Evolutionary conservation across 106 monocot species (phyloP), one percentile per base, ranked within the genome.

Genomic region (Dendrobium officinale): DNA sequence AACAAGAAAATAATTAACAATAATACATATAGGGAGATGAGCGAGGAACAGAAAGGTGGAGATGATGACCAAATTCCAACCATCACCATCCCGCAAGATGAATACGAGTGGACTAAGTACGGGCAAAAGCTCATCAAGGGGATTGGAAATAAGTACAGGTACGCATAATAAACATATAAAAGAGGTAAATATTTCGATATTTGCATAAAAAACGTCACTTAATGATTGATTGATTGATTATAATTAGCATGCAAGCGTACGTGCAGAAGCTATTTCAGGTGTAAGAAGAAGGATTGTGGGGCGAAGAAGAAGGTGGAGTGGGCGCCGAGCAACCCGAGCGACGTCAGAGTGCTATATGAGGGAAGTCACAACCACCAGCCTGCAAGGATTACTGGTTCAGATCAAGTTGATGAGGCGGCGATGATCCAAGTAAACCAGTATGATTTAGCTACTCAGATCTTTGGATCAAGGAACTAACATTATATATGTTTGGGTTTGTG

Each of bases 221-320:
- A 24, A 18, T 51, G 73, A 73, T 49, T 7, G 18, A 41, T 49
- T 7, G 8, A 41, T 75, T 8, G 1, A 27, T 58, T 15, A 43
- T 40, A 15, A n/a, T n/a, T n/a, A 29, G 15, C 55, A 44, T 24
- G 18, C 42, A 2, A 75, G n/a, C n/a, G 29, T 29, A 17, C 64
- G 29, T 29, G 22, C 64, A 91, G 91, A 82, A 86, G 86, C 66
- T 91, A 91, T 54, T 88, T 88, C 84, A 86, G 66, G 75, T 91
- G 91, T 47, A 74, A 78, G 80, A 81, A 77, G 20, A 80, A 72
- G 37, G 42, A 27, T 15, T 91, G 91, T 80, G 78, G 26, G 6
- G 88, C 74, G 18, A 91, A 83, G 86, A 91, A 91, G 86, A 83
- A 56, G 74, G 84, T 88, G 16, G 91, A 91, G 56, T 91, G 91